Evolutionary conservation across 2,329 filamentous ascomycete genomes (phyloP).

Genomic region (Aspergillus costaricaensis): DNA sequence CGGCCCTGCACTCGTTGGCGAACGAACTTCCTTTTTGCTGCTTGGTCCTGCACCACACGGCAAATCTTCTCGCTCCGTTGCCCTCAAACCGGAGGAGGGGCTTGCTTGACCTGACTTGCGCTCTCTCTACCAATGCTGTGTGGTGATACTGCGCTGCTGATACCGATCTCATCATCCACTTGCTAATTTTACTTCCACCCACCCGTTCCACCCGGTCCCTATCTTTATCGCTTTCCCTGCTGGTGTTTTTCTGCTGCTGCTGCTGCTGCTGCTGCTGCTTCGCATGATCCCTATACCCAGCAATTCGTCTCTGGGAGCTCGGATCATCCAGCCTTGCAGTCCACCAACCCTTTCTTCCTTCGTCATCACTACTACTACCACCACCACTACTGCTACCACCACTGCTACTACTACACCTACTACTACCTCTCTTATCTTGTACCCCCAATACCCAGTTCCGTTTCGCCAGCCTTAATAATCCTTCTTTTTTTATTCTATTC

Average conservation of each 20-base stretch:
- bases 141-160: slow-evolving; percentile 11
- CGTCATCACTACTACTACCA: background rate
- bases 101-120: slow-evolving; percentile 11
- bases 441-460: background rate
- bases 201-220: slow-evolving; percentile 16
- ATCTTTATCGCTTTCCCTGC: slow-evolving; percentile 15
- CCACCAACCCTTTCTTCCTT: slow-evolving; percentile 7
- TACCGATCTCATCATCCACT: slow-evolving; percentile 19
- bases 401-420: no score
- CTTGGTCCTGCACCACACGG: slow-evolving; percentile 22
- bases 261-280: slow-evolving; percentile 11
- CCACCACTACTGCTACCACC: no score
- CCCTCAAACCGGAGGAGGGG: slow-evolving; percentile 21
- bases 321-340: slow-evolving; percentile 17
- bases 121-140: background rate
- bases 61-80: slow-evolving; percentile 25
- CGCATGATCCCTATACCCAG: slow-evolving; percentile 15
- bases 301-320: slow-evolving; percentile 20
- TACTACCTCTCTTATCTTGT: background rate
- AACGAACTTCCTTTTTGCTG: slow-evolving; percentile 17
- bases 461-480: background rate
- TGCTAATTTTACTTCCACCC: slow-evolving; percentile 15
- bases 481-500: background rate
- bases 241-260: background rate
- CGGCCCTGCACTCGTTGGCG: slow-evolving; percentile 20